phyloP scores from a whole-genome alignment of 768 basidiomycete species.

The Rhizopogon vinicolor region DNA sequence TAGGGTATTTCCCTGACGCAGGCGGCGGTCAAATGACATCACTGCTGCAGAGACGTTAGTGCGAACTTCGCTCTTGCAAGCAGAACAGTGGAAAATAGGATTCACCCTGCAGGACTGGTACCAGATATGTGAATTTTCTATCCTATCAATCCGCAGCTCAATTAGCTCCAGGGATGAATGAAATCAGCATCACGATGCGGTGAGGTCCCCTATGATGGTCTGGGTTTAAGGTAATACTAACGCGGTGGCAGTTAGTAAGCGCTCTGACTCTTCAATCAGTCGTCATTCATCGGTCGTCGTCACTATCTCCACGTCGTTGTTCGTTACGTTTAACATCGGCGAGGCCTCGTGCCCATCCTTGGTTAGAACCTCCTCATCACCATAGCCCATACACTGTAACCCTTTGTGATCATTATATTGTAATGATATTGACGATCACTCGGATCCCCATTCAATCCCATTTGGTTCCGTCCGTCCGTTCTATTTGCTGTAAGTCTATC shows the following conservation, averaged over 20 bases:
- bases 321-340: not conserved
- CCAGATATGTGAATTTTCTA: not conserved
- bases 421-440: not conserved
- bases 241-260: not conserved
- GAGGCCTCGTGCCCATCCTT: not conserved
- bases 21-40: too few relatives aligned
- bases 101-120: not conserved
- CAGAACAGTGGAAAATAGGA: not conserved
- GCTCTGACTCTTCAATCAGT: not conserved
- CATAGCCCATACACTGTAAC: not conserved
- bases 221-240: not conserved
- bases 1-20: too few relatives aligned
- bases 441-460: not conserved
- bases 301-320: not conserved
- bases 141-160: not conserved
- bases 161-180: not conserved
- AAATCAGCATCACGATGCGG: not conserved
- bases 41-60: too few relatives aligned
- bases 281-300: not conserved
- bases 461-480: not conserved
- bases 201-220: too few relatives aligned
- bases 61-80: not conserved
- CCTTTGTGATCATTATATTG: not conserved
- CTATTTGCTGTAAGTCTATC: not conserved
- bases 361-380: not conserved